phyloP scores from a whole-genome alignment of 495 filamentous ascomycete genomes.

The Oidiodendron maius region DNA sequence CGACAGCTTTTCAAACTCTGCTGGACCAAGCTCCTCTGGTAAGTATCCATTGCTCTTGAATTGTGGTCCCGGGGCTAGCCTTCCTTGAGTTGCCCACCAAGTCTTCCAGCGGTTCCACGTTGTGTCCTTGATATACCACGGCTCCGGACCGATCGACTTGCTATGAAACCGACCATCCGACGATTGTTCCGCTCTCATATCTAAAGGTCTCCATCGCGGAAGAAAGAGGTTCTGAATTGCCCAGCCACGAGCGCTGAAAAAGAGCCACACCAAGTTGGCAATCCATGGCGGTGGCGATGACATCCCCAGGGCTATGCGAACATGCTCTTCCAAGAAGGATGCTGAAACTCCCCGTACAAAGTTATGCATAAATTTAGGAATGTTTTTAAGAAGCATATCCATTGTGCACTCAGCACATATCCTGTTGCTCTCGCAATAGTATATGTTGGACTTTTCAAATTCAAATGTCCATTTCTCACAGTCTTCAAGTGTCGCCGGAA shows the following conservation, averaged over 20 bases:
- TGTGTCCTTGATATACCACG: constrained; percentile 56
- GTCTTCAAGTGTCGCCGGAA: constrained; percentile 42
- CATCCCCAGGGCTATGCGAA: constrained; percentile 49
- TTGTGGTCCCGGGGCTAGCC: constrained; percentile 46
- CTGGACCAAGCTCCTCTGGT: constrained; percentile 50
- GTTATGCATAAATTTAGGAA: constrained; percentile 40
- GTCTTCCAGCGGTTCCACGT: constrained; percentile 47
- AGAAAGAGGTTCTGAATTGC: constrained; percentile 46
- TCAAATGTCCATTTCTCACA: constrained; percentile 41
- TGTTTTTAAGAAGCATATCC: constrained; percentile 44
- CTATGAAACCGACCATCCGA: constrained; percentile 40
- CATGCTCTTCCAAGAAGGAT: constrained; percentile 54
- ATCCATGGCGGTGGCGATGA: constrained; percentile 32
- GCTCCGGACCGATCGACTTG: constrained; percentile 39
- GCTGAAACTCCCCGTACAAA: constrained; percentile 45
- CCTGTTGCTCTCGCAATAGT: constrained; percentile 46
- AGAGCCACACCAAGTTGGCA: constrained; percentile 29
- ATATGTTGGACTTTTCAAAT: constrained; percentile 50
- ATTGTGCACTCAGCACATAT: constrained; percentile 50
- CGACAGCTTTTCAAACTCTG: constrained; percentile 47
- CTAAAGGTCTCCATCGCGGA: constrained; percentile 42
- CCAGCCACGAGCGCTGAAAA: constrained; percentile 42
- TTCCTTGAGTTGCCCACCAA: constrained; percentile 40
- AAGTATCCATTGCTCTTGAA: constrained; percentile 49
- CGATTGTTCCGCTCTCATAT: constrained; percentile 33